Base-by-base conservation (phyloP, 1,284 basidiomycete genomes). In the Leccinum pallidistipes region DNA sequence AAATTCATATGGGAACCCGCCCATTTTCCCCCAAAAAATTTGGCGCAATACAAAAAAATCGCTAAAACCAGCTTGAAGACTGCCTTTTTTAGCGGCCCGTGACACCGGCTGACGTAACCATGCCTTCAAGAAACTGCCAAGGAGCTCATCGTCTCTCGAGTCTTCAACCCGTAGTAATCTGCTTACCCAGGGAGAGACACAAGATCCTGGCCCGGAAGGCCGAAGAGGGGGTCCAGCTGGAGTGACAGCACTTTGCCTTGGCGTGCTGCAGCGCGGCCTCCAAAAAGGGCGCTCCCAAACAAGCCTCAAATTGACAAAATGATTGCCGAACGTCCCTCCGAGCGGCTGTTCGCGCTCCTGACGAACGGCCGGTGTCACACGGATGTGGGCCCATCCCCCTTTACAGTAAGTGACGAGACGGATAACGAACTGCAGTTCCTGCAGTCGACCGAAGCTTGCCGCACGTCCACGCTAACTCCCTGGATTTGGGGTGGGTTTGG, bases 341-440 rank as follows among this genome's bases (percentile, higher is more conserved):
- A 38, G 36, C 36, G 43, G 31, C 50, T 49, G 31, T 55, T 21
- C 61, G 29, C 50, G 24, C 47, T 38, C n/a, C 36, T n/a, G 43
- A 31, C 40, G 18, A 40, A 27, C 49, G 32, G 45, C 36, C 34
- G 21, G 32, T 38, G 36, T 38, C 36, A 47, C n/a, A n/a, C 8
- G 38, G 16, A 10, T 34, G 45, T 32, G 7, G 40, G 27, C 51
- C 16, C 10, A 31, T 18, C 57, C 27, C 45, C 51, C 34, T 56
- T 11, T 27, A 18, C 43, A 54, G 52, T n/a, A 47, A 45, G 24
- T 64, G 24, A 36, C 40, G 31, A 49, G 27, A 32, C 49, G 55
- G 54, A 66, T 45, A 38, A 38, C 56, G 36, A 55, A n/a, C 36
- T 57, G 36, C 57, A 58, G 52, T 8, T 60, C 49, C 43, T 34